Evolutionary conservation across 345 rosid genomes (phyloP).

Genomic region (Barbarea vulgaris): DNA sequence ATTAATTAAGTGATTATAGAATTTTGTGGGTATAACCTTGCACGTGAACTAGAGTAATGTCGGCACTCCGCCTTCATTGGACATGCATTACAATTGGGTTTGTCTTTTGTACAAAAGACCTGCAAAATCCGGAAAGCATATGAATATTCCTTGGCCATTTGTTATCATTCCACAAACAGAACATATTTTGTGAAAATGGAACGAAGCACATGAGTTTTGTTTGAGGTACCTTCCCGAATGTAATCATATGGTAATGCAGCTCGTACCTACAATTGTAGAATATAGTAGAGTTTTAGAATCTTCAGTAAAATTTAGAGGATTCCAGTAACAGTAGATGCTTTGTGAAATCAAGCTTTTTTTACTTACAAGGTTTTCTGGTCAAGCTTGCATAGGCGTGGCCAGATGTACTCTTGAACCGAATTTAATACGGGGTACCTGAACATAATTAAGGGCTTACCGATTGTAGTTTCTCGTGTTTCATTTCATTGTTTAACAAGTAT

Average conservation of each 20-base stretch:
- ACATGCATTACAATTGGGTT: conserved; percentile 92
- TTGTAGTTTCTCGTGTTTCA: neutral
- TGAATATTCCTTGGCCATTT: neutral
- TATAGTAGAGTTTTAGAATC: neutral
- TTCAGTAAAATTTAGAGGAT: neutral
- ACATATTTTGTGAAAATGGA: neutral
- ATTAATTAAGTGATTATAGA: neutral
- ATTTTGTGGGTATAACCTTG: conserved; percentile 54
- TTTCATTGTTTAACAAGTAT: neutral
- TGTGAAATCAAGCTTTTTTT: neutral
- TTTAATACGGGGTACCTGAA: conserved; percentile 79
- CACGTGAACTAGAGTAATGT: conserved; percentile 90
- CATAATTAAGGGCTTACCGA: neutral
- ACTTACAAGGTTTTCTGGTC: conserved; percentile 84
- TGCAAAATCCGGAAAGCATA: conserved; percentile 41
- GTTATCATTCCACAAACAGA: conserved; percentile 3
- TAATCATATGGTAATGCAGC: conserved; percentile 90
- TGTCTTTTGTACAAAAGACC: conserved; percentile 88
- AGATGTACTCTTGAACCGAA: conserved; percentile 79
- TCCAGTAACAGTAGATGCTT: conserved; percentile 9
- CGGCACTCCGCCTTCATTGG: conserved; percentile 92
- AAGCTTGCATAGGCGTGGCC: conserved; percentile 94
- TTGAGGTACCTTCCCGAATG: conserved; percentile 82
- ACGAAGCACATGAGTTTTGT: neutral
- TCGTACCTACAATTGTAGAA: conserved; percentile 65